Conservation (phyloP, 164 flowering plant genomes). For the Magnolia changhungtana region DNA sequence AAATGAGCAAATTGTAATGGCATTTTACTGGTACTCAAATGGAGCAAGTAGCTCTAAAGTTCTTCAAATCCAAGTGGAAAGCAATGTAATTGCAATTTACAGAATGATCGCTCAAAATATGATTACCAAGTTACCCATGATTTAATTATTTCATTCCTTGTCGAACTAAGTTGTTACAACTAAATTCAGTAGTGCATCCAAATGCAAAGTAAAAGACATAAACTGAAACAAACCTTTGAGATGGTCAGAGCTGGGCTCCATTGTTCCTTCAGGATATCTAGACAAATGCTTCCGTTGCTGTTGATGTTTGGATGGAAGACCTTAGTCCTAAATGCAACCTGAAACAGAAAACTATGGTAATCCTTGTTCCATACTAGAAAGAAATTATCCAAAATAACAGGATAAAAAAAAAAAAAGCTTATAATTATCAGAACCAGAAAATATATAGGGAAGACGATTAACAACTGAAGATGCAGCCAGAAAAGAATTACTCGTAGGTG, state of each 20-base stretch:
- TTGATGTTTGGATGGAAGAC: conserved; percentile 25
- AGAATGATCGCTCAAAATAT: too few relatives aligned
- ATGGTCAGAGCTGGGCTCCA: conserved; percentile 25
- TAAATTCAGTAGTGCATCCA: background rate
- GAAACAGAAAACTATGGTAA: background rate
- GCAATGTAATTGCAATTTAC: too few relatives aligned
- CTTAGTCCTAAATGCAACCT: conserved; percentile 22
- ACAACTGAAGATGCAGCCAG: background rate
- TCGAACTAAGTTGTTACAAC: background rate
- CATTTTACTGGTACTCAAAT: too few relatives aligned
- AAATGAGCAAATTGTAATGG: too few relatives aligned
- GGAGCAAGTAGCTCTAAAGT: too few relatives aligned
- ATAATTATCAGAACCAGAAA: too few relatives aligned
- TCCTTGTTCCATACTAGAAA: background rate
- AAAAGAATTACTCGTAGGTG: background rate
- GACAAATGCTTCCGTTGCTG: conserved; percentile 23
- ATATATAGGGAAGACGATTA: too few relatives aligned
- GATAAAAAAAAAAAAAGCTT: too few relatives aligned
- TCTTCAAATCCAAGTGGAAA: too few relatives aligned
- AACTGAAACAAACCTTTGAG: conserved; percentile 14
- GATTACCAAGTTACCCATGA: too few relatives aligned
- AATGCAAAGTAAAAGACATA: background rate
- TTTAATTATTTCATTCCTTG: too few relatives aligned
- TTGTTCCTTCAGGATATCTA: conserved; percentile 22
- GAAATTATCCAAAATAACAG: background rate